Base-by-base conservation (phyloP, 2,329 filamentous ascomycete genomes). In the Fusarium proliferatum region DNA sequence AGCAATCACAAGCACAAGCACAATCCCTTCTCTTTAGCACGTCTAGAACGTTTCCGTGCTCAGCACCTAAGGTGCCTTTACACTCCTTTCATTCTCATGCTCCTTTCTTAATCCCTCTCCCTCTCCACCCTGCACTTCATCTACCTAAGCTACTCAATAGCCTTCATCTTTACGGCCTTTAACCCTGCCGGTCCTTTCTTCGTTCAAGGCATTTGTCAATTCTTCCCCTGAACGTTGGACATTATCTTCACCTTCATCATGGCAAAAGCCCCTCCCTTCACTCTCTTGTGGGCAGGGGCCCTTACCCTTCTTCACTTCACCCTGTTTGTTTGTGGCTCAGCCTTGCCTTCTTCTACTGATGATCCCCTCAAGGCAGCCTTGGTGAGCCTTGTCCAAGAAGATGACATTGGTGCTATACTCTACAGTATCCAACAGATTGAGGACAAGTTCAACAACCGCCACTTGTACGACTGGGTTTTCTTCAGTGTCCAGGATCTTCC, bases 381-480 rank as follows among this genome's bases (percentile, higher is more conserved):
- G 52, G 78, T 82, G 13, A 76, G 80, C 16, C 67, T 82, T 15
- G 77, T 78, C 26, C 60, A 80, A 49, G 80, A 82, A 51, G 36
- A 75, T 34, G 81, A 83, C 52, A 74, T 82, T 28, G 59, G 75
- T 17, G 75, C 74, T 39, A 71, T 82, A 33, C 72, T 82, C 48
- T 79, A 74, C 28, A 80, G 81, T 23, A 80, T 97, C 86, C 82
- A 83, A 36, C 92, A 97, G 78, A 71, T 84, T 6, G 82, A 84
- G 64, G 73, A 79, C 9, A 77, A 77, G 3, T 97, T 94, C 91
- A 97, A 97, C 79, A 84, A 85, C 79, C 94, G 94, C 73, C 93
- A 94, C 85, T 92, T 93, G 77, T 97, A 97, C 79, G 93, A 94
- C 49, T 97, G 94, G 92, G 92, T 93, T 46, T 96, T 97, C 84